Percentiles rank a stretch among this genome's conserved stretches.
These are phyloP conservation scores for Blastomyces gilchristii DNA, from an alignment of 2,329 filamentous ascomycete genomes.

Conservation along the genomic window DNA sequence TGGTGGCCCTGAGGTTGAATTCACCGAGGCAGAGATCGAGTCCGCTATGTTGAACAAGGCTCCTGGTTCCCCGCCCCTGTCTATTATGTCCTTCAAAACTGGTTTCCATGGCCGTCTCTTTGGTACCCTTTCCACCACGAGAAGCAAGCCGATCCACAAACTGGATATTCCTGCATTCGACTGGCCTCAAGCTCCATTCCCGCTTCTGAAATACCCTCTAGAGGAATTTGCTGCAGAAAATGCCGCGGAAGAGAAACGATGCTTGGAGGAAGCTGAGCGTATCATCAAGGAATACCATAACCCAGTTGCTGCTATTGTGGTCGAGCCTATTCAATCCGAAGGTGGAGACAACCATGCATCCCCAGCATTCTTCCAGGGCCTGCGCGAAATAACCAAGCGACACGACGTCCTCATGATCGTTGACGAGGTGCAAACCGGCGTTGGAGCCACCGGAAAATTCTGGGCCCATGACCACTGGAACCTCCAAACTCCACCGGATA, in stretches of 20 bases:
- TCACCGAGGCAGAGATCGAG: slow-evolving; percentile 63
- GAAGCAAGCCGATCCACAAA: slow-evolving; percentile 90
- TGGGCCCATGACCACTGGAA: slow-evolving; percentile 97
- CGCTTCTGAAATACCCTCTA: slow-evolving; percentile 73
- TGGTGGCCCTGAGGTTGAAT: slow-evolving; percentile 65
- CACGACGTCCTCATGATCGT: slow-evolving; percentile 71
- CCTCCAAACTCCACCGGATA: slow-evolving; percentile 68
- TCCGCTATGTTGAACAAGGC: slow-evolving; percentile 71
- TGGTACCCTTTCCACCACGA: slow-evolving; percentile 75
- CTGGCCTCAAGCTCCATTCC: slow-evolving; percentile 88
- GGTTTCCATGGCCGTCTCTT: slow-evolving; percentile 88
- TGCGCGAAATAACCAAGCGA: slow-evolving; percentile 63
- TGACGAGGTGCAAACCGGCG: slow-evolving; percentile 87
- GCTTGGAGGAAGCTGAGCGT: slow-evolving; percentile 72
- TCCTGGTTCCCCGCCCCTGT: slow-evolving; percentile 67
- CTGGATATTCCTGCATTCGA: slow-evolving; percentile 89
- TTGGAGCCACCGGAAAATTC: slow-evolving; percentile 87
- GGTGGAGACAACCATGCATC: slow-evolving; percentile 91
- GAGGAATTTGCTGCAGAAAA: slow-evolving; percentile 72
- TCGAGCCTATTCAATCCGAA: slow-evolving; percentile 90
- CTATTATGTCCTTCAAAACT: slow-evolving; percentile 79
- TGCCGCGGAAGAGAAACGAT: slow-evolving; percentile 66
- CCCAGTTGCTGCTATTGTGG: slow-evolving; percentile 68
- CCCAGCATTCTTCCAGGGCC: slow-evolving; percentile 72
- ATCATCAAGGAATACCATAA: slow-evolving; percentile 69